phyloP scores from a whole-genome alignment of 2,329 filamentous ascomycete genomes.

The Penicillium sp. region DNA sequence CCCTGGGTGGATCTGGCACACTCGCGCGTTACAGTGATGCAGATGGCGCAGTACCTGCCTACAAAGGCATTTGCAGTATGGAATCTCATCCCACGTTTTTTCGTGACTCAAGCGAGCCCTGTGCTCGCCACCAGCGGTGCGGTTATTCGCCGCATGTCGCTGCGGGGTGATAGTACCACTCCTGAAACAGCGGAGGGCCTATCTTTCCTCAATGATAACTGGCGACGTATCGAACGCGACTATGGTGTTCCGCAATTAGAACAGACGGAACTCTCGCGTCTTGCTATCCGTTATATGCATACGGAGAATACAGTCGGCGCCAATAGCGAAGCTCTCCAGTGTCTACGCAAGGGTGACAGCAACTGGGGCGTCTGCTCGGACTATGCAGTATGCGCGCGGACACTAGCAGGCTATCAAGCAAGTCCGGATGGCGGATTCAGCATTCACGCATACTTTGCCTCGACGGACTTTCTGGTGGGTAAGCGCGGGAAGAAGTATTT shows the following conservation, averaged over 20 bases:
- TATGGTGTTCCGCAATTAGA: slow-evolving; percentile 17
- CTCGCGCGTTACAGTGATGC: slow-evolving; percentile 33
- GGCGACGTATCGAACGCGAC: slow-evolving; percentile 15
- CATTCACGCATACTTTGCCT: slow-evolving; percentile 38
- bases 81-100: slow-evolving; percentile 30
- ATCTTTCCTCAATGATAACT: slow-evolving; percentile 10
- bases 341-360: slow-evolving; percentile 33
- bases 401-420: slow-evolving; percentile 13
- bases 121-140: slow-evolving; percentile 22
- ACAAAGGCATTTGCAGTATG: slow-evolving; percentile 24
- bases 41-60: slow-evolving; percentile 27
- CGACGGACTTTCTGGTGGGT: slow-evolving; percentile 46
- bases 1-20: slow-evolving; percentile 46
- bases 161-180: neutral
- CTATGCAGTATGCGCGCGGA: slow-evolving; percentile 28
- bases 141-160: slow-evolving; percentile 11
- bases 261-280: slow-evolving; percentile 17
- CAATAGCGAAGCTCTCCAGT: slow-evolving; percentile 42
- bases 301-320: slow-evolving; percentile 35
- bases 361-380: slow-evolving; percentile 39
- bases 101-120: slow-evolving; percentile 22
- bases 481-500: slow-evolving; percentile 45
- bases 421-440: neutral
- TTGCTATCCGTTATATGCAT: slow-evolving; percentile 19
- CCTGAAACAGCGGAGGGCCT: neutral